Conservation (phyloP, 805 yeast species). For the Wickerhamomyces sydowiorum region DNA sequence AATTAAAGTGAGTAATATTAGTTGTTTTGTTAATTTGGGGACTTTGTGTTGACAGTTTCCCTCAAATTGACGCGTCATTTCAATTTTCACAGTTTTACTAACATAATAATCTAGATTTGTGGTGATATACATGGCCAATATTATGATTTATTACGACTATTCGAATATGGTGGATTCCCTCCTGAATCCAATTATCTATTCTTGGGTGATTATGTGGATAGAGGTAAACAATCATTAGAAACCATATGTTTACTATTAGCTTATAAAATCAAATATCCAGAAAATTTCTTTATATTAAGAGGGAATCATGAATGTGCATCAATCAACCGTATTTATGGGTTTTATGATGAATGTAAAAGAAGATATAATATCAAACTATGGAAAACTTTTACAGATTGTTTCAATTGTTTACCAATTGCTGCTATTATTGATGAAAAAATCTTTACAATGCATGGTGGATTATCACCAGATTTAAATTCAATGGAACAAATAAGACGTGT, state of each 20-base stretch:
- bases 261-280: conserved; percentile 96
- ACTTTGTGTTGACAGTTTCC: conserved; percentile 11
- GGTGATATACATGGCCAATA: conserved; percentile 99
- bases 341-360: conserved; percentile 97
- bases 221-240: conserved; percentile 96
- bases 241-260: conserved; percentile 92
- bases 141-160: conserved; percentile 89
- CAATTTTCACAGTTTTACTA: too few relatives aligned
- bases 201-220: conserved; percentile 95
- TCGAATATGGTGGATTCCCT: conserved; percentile 98
- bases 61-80: too few relatives aligned
- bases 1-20: conserved; percentile 36
- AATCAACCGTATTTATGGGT: conserved; percentile 95
- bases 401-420: conserved; percentile 97
- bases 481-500: conserved; percentile 99
- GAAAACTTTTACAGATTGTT: conserved; percentile 98
- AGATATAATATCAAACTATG: conserved; percentile 96
- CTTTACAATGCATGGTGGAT: conserved; percentile 98
- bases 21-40: not conserved
- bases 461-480: conserved; percentile 93
- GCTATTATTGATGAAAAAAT: conserved; percentile 97
- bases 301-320: conserved; percentile 99
- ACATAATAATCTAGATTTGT: too few relatives aligned
- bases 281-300: conserved; percentile 91
- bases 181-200: conserved; percentile 97